Evolutionary conservation across 2,329 filamentous ascomycete species (phyloP), one percentile per base, ranked within the genome.

Genomic region (Neonectria ditissima): DNA sequence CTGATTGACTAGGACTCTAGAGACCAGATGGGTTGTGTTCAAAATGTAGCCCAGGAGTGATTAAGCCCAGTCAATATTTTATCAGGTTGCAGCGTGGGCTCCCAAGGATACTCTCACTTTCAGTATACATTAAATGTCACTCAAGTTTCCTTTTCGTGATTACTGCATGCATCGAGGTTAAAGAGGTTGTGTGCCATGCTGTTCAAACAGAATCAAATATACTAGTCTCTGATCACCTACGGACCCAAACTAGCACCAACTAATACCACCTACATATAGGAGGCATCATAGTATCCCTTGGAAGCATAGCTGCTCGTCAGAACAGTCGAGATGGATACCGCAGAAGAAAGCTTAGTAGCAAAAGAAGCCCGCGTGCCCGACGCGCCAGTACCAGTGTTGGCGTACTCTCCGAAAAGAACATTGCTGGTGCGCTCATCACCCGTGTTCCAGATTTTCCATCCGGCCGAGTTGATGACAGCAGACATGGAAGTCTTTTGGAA

Each of bases 371-470:
- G 67, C 59, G 80, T 82, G 39, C 76, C 79, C 10, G 85, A 87
- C 2, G 87, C 80, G 2, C 89, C 89, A 32, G 78, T 73, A 1
- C 89, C 89, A 1, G 81, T 82, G 75, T 91, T 91, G 20, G 69
- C 76, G 71, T 85, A 90, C 79, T 91, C 89, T 10, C 77, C 85
- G 65, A 86, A 90, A 26, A 79, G 75, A 1, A 90, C 84, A 50
- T 86, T 77, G 43, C 79, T 80, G 1, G 85, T 88, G 37, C 82
- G 80, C n/a, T 80, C 73, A 45, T 83, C 78, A 3, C 78, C 79
- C 2, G 68, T 77, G 61, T 82, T 82, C 89, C 89, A 91, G 28
- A 79, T 72, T 2, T 69, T 74, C 88, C 89, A 91, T 0, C 89
- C 89, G 0, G 83, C 83, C 2, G 80, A 63, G 69, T 90, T 89